Conservation (phyloP, 1,284 basidiomycete genomes). For the Vanrija pseudolonga region DNA sequence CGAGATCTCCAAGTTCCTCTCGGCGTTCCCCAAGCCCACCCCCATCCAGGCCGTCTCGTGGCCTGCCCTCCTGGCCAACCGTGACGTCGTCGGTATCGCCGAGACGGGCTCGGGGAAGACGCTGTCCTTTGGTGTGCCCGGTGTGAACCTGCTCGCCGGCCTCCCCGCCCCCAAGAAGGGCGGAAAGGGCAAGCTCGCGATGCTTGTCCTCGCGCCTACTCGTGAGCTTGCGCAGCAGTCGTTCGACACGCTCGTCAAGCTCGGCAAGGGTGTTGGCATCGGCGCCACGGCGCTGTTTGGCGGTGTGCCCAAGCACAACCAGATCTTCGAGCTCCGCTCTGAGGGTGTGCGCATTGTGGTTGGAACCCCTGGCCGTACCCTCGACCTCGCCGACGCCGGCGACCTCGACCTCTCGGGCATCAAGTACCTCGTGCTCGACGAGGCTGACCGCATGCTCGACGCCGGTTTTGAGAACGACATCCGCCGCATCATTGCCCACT, state of each 20-base stretch:
- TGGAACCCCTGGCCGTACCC: slow-evolving; percentile 88
- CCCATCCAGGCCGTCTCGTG: slow-evolving; percentile 96
- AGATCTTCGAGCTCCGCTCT: slow-evolving; percentile 62
- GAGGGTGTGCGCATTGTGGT: slow-evolving; percentile 72
- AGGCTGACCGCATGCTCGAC: slow-evolving; percentile 98
- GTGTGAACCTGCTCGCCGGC: slow-evolving; percentile 57
- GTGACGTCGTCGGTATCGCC: slow-evolving; percentile 92
- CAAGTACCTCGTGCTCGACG: slow-evolving; percentile 88
- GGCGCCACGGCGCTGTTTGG: slow-evolving; percentile 85
- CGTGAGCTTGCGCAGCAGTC: slow-evolving; percentile 94
- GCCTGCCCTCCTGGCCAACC: slow-evolving; percentile 77
- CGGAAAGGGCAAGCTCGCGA: slow-evolving; percentile 55
- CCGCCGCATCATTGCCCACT: slow-evolving; percentile 78
- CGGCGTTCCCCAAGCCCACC: slow-evolving; percentile 79
- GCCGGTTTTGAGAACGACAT: slow-evolving; percentile 99
- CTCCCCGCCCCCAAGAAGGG: slow-evolving; percentile 30
- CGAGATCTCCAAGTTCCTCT: slow-evolving; percentile 62
- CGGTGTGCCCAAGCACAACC: slow-evolving; percentile 82
- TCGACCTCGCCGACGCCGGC: slow-evolving; percentile 84
- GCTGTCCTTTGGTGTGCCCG: slow-evolving; percentile 88
- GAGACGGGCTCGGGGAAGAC: slow-evolving; percentile 98
- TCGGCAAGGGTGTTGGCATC: slow-evolving; percentile 74
- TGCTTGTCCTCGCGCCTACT: slow-evolving; percentile 87
- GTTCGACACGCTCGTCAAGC: slow-evolving; percentile 72
- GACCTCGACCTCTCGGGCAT: slow-evolving; percentile 81